phyloP scores from a whole-genome alignment of 345 rosid genomes.

The Aquilaria sinensis region DNA sequence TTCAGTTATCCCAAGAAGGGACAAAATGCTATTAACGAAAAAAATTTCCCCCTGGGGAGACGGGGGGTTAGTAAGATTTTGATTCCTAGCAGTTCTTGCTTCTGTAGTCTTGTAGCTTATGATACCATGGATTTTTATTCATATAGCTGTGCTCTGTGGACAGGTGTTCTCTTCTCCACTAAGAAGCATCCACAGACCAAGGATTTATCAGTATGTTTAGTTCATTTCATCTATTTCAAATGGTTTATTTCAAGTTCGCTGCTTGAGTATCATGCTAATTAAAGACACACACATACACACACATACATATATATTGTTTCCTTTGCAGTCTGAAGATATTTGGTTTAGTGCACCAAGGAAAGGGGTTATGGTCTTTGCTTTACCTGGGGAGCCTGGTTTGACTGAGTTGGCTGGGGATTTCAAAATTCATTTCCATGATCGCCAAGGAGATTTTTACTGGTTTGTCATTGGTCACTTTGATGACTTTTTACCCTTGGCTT shows the following conservation, averaged over 20 bases:
- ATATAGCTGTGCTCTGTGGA: neutral
- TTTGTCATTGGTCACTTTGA: conserved; percentile 22
- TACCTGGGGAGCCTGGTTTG: conserved; percentile 88
- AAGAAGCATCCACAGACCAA: conserved; percentile 75
- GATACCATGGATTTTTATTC: too few relatives aligned
- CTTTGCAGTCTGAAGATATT: conserved; percentile 69
- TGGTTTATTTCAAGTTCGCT: conserved; percentile 1
- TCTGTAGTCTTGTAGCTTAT: too few relatives aligned
- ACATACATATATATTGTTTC: neutral
- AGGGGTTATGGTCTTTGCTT: conserved; percentile 84
- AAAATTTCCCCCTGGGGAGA: too few relatives aligned
- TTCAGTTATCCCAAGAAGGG: too few relatives aligned
- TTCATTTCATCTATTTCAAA: neutral
- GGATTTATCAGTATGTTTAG: conserved; percentile 54
- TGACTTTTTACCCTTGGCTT: neutral
- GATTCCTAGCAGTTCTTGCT: too few relatives aligned
- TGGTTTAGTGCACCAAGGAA: conserved; percentile 91
- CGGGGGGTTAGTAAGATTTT: too few relatives aligned
- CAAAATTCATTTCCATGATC: conserved; percentile 82
- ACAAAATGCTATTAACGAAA: too few relatives aligned
- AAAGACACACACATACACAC: too few relatives aligned
- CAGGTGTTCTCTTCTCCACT: conserved; percentile 78
- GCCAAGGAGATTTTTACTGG: conserved; percentile 96
- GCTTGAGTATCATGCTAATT: too few relatives aligned
- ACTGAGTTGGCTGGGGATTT: conserved; percentile 75